A percentile compares a stretch with the other conserved stretches of the same genome.
phyloP scores from a whole-genome alignment of 768 basidiomycete species.

The Lanmaoa rubissima region DNA sequence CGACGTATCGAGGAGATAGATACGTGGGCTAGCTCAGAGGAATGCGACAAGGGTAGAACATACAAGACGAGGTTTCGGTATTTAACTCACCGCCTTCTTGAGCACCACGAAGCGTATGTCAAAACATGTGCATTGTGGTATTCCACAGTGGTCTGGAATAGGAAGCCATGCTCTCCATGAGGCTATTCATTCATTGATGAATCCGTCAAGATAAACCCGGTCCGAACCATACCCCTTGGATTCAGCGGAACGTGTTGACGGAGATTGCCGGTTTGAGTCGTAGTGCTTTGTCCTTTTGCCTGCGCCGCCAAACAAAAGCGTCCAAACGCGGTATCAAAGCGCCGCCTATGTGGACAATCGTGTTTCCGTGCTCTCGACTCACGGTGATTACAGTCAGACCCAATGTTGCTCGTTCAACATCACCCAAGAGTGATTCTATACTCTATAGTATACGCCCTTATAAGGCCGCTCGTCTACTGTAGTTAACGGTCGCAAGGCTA shows the following conservation, averaged over 20 bases:
- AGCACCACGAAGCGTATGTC: constrained; percentile 4
- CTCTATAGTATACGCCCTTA: background rate
- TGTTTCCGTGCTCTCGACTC: background rate
- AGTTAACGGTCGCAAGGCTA: background rate
- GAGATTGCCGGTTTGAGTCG: constrained; percentile 11
- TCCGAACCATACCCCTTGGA: constrained; percentile 3
- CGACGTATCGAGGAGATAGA: constrained; percentile 6
- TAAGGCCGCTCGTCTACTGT: background rate
- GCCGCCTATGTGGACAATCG: background rate
- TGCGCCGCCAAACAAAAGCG: background rate
- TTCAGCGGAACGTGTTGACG: constrained; percentile 12
- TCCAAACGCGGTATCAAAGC: too few relatives aligned
- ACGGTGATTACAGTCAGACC: constrained; percentile 16
- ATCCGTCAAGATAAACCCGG: constrained; percentile 9
- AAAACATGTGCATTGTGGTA: constrained; percentile 22
- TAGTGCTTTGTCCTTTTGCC: constrained; percentile 1
- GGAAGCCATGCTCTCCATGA: constrained; percentile 15
- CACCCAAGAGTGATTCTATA: background rate
- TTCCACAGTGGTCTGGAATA: constrained; percentile 18
- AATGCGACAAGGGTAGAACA: background rate
- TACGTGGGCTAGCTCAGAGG: constrained; percentile 1
- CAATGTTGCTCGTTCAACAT: constrained; percentile 7
- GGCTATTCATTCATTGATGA: constrained; percentile 15
- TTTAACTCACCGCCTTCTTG: constrained; percentile 23
- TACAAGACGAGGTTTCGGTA: constrained; percentile 11